A percentile compares a stretch with the other conserved stretches of the same genome.
These are phyloP conservation scores for Eucalyptus albens DNA, from an alignment of 345 rosid species.

Conservation along the genomic window DNA sequence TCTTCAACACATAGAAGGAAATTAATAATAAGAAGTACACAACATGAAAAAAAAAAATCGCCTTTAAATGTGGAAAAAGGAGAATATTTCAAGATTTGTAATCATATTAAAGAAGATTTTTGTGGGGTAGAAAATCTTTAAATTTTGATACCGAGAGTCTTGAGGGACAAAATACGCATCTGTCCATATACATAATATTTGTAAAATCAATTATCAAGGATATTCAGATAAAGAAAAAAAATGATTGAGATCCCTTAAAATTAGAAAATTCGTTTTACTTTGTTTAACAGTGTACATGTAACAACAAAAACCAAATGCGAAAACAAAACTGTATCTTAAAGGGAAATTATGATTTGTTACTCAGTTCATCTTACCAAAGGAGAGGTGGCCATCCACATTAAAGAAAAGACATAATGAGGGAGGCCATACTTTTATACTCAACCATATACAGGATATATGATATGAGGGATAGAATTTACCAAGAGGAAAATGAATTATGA, in stretches of 20 bases:
- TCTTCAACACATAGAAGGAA: neutral
- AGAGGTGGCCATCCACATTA: neutral
- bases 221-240: neutral
- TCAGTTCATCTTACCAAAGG: neutral
- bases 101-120: neutral
- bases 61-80: neutral
- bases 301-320: neutral
- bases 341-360: neutral
- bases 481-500: neutral
- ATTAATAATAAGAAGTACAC: neutral
- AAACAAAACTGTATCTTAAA: neutral
- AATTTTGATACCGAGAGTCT: neutral
- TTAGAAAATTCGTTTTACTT: neutral
- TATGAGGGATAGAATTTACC: neutral
- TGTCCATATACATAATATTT: neutral
- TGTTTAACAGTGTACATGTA: neutral
- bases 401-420: neutral
- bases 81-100: neutral
- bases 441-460: neutral
- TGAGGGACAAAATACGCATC: neutral
- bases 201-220: neutral
- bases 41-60: neutral
- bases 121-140: neutral
- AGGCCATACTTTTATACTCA: neutral
- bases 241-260: neutral